A percentile compares a stretch with the other conserved stretches of the same genome.
Conservation (phyloP, 2,329 filamentous ascomycete genomes). For the Botryosphaeria dothidea region DNA sequence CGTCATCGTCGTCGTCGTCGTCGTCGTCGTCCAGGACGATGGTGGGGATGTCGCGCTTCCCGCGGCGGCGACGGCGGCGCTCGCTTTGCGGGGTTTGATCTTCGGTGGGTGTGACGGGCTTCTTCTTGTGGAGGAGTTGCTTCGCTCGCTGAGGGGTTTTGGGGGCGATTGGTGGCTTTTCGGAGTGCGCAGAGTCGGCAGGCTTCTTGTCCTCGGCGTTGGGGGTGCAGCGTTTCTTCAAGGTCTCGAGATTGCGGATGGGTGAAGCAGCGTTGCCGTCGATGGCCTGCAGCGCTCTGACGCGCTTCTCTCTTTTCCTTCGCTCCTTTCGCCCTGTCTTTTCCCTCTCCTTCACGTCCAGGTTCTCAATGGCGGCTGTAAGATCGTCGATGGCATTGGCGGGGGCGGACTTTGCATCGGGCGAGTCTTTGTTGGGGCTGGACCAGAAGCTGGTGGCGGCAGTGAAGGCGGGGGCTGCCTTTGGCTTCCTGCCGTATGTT, state of each 20-base stretch:
- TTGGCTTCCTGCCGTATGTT: conserved; percentile 13
- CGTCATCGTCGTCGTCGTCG: not conserved
- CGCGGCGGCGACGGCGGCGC: not conserved
- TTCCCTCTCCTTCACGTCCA: not conserved
- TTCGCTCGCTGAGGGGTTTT: not conserved
- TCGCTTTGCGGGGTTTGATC: not conserved
- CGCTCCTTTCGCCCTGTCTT: not conserved
- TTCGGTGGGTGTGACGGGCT: not conserved
- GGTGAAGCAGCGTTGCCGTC: conserved; percentile 9
- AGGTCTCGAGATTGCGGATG: not conserved
- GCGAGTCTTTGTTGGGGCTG: not conserved
- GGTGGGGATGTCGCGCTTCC: not conserved
- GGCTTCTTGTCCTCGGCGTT: too few relatives aligned
- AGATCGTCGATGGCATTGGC: not conserved
- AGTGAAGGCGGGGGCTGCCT: not conserved
- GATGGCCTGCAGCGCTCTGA: not conserved
- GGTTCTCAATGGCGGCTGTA: not conserved
- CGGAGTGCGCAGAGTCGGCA: too few relatives aligned
- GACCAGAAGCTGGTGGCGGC: conserved; percentile 6
- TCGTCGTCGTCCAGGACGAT: not conserved
- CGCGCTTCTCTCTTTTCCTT: not conserved
- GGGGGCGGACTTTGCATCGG: not conserved
- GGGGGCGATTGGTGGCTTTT: not conserved
- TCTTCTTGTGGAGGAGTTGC: not conserved
- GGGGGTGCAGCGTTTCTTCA: not conserved